Percentiles rank a stretch among this genome's conserved stretches.
These are phyloP conservation scores for Pseudopithomyces chartarum DNA, from an alignment of 2,329 filamentous ascomycete species.

Conservation along the genomic window DNA sequence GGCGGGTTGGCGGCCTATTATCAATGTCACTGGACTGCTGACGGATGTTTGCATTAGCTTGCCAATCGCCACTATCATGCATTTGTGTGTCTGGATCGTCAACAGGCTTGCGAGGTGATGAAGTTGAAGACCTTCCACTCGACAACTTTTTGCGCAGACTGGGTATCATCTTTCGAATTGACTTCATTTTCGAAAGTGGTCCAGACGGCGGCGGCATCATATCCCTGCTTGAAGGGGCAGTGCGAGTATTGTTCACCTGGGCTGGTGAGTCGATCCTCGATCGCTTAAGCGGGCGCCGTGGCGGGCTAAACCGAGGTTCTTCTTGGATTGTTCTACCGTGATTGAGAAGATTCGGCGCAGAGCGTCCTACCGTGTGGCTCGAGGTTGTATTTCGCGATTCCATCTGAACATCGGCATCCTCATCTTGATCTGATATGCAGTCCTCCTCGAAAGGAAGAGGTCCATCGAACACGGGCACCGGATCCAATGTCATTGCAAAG, in stretches of 20 bases:
- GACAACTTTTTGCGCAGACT: conserved; percentile 29
- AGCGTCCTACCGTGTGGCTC: conserved; percentile 31
- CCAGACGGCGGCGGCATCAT: conserved; percentile 47
- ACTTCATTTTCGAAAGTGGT: conserved; percentile 31
- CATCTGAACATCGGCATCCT: neutral
- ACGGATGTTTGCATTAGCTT: neutral
- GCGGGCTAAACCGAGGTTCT: conserved; percentile 13
- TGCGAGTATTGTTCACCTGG: conserved; percentile 20
- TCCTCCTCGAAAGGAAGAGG: conserved; percentile 17
- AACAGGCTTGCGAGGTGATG: neutral
- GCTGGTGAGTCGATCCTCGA: conserved; percentile 38
- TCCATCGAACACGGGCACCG: conserved; percentile 27
- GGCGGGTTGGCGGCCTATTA: neutral
- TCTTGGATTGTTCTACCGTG: conserved; percentile 8
- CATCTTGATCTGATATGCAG: conserved; percentile 6
- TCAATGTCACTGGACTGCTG: neutral
- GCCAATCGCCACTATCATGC: conserved; percentile 20
- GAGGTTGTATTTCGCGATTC: conserved; percentile 23
- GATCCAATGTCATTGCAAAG: conserved; percentile 33
- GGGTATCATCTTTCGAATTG: conserved; percentile 31
- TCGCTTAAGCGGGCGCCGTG: conserved; percentile 34
- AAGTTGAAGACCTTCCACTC: conserved; percentile 10
- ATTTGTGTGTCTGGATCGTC: conserved; percentile 15
- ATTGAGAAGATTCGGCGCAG: conserved; percentile 19
- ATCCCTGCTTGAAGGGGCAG: conserved; percentile 32